Base-by-base conservation (phyloP, 768 basidiomycete species). In the Lactifluus volemus region DNA sequence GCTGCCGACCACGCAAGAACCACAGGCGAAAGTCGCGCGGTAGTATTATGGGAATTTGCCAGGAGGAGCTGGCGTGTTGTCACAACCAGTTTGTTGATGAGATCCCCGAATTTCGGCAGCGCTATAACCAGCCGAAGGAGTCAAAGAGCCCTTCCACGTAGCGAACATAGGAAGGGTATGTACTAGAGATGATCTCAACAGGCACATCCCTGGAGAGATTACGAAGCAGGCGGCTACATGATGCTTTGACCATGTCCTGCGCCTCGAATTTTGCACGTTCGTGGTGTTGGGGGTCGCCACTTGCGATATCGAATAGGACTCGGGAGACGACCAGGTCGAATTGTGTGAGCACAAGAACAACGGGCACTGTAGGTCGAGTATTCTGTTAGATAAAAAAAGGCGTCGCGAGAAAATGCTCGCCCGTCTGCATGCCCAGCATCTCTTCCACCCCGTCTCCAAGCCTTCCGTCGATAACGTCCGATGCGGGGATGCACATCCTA, bases 401-500 rank as follows among this genome's bases (percentile, higher is more conserved):
- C 25, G 11, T 7, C 3, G 15, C 25, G 30, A 19, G 25, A 38
- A 14, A 5, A 30, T 12, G 9, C 55, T 32, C 42, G 57, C 60
- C 60, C 48, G 45, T 39, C 45, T 15, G 29, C 10, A 52, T 21
- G 17, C 45, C 19, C 38, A 61, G 10, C 21, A 61, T 39, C 4
- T 14, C 19, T 30, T n/a, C 41, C 25, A 51, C 11, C 0, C 29
- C 34, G 0, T 52, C 44, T 5, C 38, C 60, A n/a, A 57, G 36
- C 15, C 19, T 21, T 19, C 45, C 29, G 12, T 21, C 29, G 17
- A 48, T 39, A 12, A 29, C 34, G 30, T 61, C 55, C 7, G 25
- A 52, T 15, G 39, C n/a, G 2, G 60, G 32, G 8, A 57, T 15
- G 36, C 60, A 61, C 41, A 61, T 41, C 60, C 60, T 61, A n/a